Evolutionary conservation across 176 grass and related monocot genomes (phyloP), one percentile per base, ranked within the genome.

Genomic region (Saccharum officinarum): DNA sequence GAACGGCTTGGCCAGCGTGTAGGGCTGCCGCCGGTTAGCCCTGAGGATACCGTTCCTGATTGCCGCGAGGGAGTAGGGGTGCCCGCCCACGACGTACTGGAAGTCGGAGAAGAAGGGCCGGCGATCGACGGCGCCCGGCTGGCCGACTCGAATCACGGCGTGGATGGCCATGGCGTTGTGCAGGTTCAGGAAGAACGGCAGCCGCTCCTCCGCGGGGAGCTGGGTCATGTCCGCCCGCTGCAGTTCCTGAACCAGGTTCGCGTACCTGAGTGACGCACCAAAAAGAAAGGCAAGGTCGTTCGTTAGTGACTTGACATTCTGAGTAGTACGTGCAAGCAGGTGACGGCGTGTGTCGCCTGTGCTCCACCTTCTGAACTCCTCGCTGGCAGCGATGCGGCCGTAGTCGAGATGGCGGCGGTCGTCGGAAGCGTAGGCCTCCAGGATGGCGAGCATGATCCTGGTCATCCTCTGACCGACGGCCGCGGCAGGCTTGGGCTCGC

Each of bases 111-210:
- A 94, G 82, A 95, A 99, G 7, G 88, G 84, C 17, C 93, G 82
- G 31, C 86, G 68, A 40, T 99, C 97, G 37, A 99, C 77, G 40
- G 87, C 65, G n/a, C 93, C 91, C 0, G 93, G 93, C 81, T 88
- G 86, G 55, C 97, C 97, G 71, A 89, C 66, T 65, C 81, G 78
- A 79, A 94, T 84, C 54, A 92, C 86, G 30, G 97, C 93, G 37
- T 99, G 93, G 83, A 99, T 86, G 83, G 91, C 92, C 97, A 99
- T 99, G 42, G 97, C 91, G 71, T 99, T 99, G 88, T 94, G 86
- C 77, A 99, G 88, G 81, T 99, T 99, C 49, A 99, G 83, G 82
- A 99, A 99, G 92, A 99, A 96, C 6, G 89, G 77, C 25, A 94
- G 72, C 59, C 87, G 87, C 66, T 94, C 97, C 38, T 86, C 90